Evolutionary conservation across 306 rosid genomes (phyloP).

Genomic region (Abrus precatorius): DNA sequence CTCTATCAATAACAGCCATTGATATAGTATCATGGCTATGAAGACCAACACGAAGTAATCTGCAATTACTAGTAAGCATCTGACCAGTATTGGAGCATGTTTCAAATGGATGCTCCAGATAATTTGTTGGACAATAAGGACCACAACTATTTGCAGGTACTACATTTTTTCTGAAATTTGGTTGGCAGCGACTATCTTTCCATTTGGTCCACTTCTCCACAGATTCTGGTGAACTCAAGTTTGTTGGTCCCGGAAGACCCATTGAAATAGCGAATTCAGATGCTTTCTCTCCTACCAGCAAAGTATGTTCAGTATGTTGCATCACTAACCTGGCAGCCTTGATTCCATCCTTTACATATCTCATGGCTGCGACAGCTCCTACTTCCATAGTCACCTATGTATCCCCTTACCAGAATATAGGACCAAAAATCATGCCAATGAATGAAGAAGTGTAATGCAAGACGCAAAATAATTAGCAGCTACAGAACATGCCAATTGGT

Average conservation of each 20-base stretch:
- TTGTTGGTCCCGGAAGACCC: slow-evolving; percentile 94
- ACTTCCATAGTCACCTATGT: slow-evolving; percentile 94
- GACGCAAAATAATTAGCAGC: slow-evolving; percentile 9
- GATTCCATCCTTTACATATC: slow-evolving; percentile 90
- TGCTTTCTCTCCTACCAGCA: slow-evolving; percentile 94
- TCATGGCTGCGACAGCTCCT: slow-evolving; percentile 97
- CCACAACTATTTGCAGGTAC: slow-evolving; percentile 70
- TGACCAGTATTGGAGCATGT: slow-evolving; percentile 51
- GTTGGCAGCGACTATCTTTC: slow-evolving; percentile 81
- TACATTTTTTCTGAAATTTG: slow-evolving; percentile 86
- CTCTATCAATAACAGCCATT: slow-evolving; percentile 91
- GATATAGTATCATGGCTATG: slow-evolving; percentile 94
- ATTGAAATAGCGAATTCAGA: slow-evolving; percentile 85
- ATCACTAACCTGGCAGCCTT: slow-evolving; percentile 90
- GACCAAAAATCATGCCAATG: slow-evolving; percentile 49
- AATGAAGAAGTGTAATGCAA: slow-evolving; percentile 19
- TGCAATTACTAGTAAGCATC: slow-evolving; percentile 47
- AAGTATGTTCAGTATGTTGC: slow-evolving; percentile 79
- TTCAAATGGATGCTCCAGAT: slow-evolving; percentile 44
- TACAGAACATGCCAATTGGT: slow-evolving; percentile 28
- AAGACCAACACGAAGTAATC: slow-evolving; percentile 62
- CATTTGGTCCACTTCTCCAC: slow-evolving; percentile 78
- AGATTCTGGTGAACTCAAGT: slow-evolving; percentile 88
- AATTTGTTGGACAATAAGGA: slow-evolving; percentile 68
- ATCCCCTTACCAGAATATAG: slow-evolving; percentile 66